These are phyloP conservation scores for Tetrastigma voinierianum DNA, from an alignment of 164 flowering plant genomes.

Conservation along the genomic window DNA sequence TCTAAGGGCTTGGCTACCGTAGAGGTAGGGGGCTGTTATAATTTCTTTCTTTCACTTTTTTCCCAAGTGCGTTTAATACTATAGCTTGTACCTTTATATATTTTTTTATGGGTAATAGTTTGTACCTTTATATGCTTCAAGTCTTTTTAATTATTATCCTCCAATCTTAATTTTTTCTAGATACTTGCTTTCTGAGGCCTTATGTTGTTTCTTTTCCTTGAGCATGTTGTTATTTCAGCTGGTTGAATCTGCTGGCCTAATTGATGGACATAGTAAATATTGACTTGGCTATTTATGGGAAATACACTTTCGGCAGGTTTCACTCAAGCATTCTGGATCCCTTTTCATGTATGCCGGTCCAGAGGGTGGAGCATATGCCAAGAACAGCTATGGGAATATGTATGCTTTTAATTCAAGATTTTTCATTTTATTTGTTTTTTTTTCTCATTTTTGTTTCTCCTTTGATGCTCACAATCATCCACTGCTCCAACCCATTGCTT, in stretches of 20 bases:
- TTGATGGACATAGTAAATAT: not conserved
- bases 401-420: conserved; percentile 27
- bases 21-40: conserved; percentile 52
- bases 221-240: not conserved
- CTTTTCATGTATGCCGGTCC: conserved; percentile 98
- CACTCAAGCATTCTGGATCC: conserved; percentile 95
- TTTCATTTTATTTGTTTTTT: not conserved
- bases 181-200: not conserved
- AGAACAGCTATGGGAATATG: conserved; percentile 94
- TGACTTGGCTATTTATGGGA: conserved; percentile 4
- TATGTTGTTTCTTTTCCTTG: not conserved
- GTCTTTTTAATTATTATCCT: too few species aligned
- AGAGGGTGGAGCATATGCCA: conserved; percentile 96
- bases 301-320: conserved; percentile 53
- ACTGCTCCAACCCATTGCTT: too few species aligned
- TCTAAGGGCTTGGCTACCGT: conserved; percentile 81
- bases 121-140: too few species aligned
- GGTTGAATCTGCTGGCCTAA: not conserved
- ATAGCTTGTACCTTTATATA: too few species aligned
- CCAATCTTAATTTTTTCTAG: not conserved
- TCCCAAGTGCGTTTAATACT: too few species aligned
- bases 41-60: not conserved
- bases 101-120: too few species aligned
- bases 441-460: conserved; percentile 1
- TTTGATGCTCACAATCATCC: not conserved